phyloP scores from a whole-genome alignment of 306 rosid species.

The Castanea crenata region DNA sequence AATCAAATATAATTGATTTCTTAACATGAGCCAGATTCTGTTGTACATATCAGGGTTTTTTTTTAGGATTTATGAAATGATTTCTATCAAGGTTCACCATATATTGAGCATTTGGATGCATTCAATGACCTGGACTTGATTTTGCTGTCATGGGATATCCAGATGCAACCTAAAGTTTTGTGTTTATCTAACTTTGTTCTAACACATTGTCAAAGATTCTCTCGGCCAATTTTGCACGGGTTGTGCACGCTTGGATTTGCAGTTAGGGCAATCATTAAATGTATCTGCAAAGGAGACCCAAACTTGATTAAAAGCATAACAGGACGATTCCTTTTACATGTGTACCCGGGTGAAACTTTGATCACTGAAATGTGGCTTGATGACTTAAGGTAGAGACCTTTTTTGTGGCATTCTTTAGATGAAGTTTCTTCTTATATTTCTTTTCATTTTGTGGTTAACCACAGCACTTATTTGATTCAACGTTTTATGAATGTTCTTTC shows the following conservation, averaged over 20 bases:
- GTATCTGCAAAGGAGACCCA: conserved; percentile 74
- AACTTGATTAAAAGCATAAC: conserved; percentile 59
- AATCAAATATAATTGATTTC: conserved; percentile 13
- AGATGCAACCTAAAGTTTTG: neutral
- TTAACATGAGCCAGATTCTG: neutral
- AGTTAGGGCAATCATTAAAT: conserved; percentile 81
- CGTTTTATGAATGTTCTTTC: neutral
- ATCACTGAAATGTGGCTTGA: conserved; percentile 95
- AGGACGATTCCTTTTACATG: conserved; percentile 82
- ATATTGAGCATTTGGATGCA: conserved; percentile 4
- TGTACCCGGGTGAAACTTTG: conserved; percentile 89
- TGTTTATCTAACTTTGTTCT: conserved; percentile 16
- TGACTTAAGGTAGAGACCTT: conserved; percentile 55
- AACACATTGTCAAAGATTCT: conserved; percentile 53
- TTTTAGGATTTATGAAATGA: neutral
- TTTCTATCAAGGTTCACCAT: neutral
- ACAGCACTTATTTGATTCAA: neutral
- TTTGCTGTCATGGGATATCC: conserved; percentile 3
- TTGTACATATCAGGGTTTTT: neutral
- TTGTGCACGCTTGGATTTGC: conserved; percentile 90
- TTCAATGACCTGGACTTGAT: neutral
- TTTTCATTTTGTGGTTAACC: neutral
- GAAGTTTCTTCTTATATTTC: neutral
- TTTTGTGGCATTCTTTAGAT: conserved; percentile 1
- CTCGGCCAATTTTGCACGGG: conserved; percentile 89